Evolutionary conservation across 1,284 basidiomycete species (phyloP), one percentile per base, ranked within the genome.

Genomic region (Ceratorhiza oryzae-sativae): DNA sequence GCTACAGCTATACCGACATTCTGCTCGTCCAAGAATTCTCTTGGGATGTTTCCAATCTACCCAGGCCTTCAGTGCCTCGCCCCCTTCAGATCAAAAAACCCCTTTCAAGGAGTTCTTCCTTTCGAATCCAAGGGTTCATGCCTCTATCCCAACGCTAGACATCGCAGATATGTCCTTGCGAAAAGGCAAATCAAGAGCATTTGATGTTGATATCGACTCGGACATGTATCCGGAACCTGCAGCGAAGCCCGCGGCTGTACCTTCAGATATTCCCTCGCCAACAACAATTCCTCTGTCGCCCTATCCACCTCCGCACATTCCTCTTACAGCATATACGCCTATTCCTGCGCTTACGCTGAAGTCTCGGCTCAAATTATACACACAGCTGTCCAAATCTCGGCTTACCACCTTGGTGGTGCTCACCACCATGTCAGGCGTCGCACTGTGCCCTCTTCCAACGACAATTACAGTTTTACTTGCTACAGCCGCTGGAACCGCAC

Each of bases 381-480:
- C 86, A 27, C 88, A 94, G 77, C 87, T 99, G 1, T 88, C 94
- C 30, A 99, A 99, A 80, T 86, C 91, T 3, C 90, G 91, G 9
- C 88, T 99, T 30, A 94, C 93, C 8, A 85, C 90, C n/a, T 86
- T 98, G 62, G 90, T 97, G 75, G 92, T 94, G 3, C 86, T 99
- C 45, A 95, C 94, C 6, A 89, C 95, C 18, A 95, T 98, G 86
- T 90, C 94, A 1, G 92, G 95, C 45, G 94, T 98, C 65, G 97
- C 97, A 0, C 86, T 99, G 25, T 98, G 93, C 18, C 95, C 95
- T 0, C 81, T 94, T 6, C 91, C 93, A 10, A 86, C 92, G 0
- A 90, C 91, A 1, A 83, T 97, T 1, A 91, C 94, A 0, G 86
- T 93, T 15, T 85, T 99, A 3, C 85, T 98, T 5, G 89, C 93